phyloP scores from a whole-genome alignment of 306 rosid species.

The Leucaena leucocephala region DNA sequence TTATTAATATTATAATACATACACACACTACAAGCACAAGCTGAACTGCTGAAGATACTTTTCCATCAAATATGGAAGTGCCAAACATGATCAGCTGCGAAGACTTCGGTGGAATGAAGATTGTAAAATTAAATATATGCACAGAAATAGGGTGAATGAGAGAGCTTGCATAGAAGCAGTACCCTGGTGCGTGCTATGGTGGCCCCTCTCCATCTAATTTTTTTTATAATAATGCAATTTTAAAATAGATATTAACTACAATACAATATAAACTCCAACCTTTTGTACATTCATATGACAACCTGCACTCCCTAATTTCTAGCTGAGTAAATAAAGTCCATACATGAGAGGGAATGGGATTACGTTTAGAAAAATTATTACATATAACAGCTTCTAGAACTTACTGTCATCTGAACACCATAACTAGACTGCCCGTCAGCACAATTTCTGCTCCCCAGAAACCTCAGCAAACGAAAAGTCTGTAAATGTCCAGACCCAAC shows the following conservation, averaged over 20 bases:
- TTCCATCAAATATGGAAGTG: not conserved
- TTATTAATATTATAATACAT: slow-evolving; percentile 15
- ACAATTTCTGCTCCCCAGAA: slow-evolving; percentile 87
- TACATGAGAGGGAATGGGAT: not conserved
- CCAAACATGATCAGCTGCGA: not conserved
- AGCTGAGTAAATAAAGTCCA: not conserved
- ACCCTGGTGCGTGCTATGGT: not conserved
- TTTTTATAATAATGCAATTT: too few species aligned
- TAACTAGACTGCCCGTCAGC: slow-evolving; percentile 89
- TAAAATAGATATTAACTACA: not conserved
- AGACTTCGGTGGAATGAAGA: slow-evolving; percentile 6
- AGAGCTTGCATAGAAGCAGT: not conserved
- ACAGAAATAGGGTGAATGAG: not conserved
- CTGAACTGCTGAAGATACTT: not conserved
- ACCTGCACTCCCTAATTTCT: not conserved
- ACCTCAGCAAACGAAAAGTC: slow-evolving; percentile 82
- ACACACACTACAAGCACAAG: slow-evolving; percentile 7
- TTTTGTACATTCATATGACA: not conserved
- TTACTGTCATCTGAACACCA: slow-evolving; percentile 97
- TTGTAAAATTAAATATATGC: not conserved
- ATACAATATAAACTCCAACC: not conserved
- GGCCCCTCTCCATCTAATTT: not conserved
- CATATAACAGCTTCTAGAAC: slow-evolving; percentile 39
- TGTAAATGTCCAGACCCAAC: slow-evolving; percentile 98
- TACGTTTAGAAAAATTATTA: not conserved